Evolutionary conservation across 169 alveolate species (phyloP), one percentile per base, ranked within the genome.

Genomic region (Theileria sp.): DNA sequence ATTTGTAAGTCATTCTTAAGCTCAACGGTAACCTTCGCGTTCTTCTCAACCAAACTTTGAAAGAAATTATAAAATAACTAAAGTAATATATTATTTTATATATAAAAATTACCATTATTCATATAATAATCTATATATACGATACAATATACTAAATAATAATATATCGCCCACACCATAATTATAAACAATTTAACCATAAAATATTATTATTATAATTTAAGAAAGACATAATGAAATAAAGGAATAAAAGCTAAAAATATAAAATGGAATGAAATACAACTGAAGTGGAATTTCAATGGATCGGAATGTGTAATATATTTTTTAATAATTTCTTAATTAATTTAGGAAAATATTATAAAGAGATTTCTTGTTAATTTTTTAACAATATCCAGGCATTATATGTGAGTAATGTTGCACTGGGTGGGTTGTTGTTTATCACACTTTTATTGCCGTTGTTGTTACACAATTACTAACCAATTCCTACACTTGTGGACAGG

Each of bases 1-100:
- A 97, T 92, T 80, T 95, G 95, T 32, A 97, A 83, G 68, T 96
- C 99, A 75, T 97, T 97, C 84, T 96, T 97, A 51, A 95, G 87
- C 82, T 97, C 99, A 15, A 97, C 93, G 9, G 98, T 96, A 13
- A 96, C 96, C 66, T 91, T 93, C 32, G 93, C 95, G 56, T 89
- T 84, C 73, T 93, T 90, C 86, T 95, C 97, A 75, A 94, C 96
- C 74, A 96, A 86, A 38, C 94, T 94, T 92, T 94, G 98, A 72
- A 95, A 94, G 86, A 92, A 96, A 74, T 94, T 86, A 84, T 92
- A 94, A 87, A 95, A 96, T 51, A 95, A 87, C 98, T 94, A 79
- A 62, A 75, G 15, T 7, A 26, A 12, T 4, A 0, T 65, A 32
- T 74, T n/a, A 17, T 6, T n/a, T 64, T 64, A 38, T 19, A 34